phyloP scores from a whole-genome alignment of 495 filamentous ascomycete genomes.

The Aspergillus biplanus region DNA sequence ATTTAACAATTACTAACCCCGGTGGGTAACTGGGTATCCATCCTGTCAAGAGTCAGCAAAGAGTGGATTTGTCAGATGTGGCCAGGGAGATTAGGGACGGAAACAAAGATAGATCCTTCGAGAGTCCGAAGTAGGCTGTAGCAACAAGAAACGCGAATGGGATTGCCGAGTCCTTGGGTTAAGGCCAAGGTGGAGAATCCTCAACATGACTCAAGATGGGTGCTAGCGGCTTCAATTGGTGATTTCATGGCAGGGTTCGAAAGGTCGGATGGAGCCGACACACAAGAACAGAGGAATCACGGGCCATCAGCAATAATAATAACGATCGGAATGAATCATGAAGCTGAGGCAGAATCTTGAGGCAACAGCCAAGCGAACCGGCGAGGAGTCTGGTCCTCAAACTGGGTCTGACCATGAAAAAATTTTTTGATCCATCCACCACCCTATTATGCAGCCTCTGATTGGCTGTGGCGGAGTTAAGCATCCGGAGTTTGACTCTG shows the following conservation, averaged over 20 bases:
- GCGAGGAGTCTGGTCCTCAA: not conserved
- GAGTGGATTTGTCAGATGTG: conserved; percentile 6
- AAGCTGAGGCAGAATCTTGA: not conserved
- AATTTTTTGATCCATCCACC: not conserved
- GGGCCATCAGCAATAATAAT: not conserved
- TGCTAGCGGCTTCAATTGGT: not conserved
- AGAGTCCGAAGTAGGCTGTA: not conserved
- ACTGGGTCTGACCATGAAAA: not conserved
- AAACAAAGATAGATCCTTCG: not conserved
- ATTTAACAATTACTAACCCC: not conserved
- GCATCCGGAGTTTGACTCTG: not conserved
- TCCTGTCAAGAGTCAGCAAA: not conserved
- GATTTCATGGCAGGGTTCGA: not conserved
- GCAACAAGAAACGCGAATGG: not conserved
- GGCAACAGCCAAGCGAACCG: not conserved
- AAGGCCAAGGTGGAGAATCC: not conserved
- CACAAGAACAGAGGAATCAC: no score
- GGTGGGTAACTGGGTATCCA: not conserved
- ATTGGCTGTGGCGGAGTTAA: not conserved
- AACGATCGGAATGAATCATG: not conserved
- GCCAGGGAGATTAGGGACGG: not conserved
- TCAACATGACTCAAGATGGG: not conserved
- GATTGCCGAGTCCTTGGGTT: not conserved
- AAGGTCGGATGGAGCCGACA: not conserved
- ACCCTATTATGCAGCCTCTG: not conserved